Evolutionary conservation across 169 alveolate species (phyloP).

Genomic region (Blepharisma undulans): DNA sequence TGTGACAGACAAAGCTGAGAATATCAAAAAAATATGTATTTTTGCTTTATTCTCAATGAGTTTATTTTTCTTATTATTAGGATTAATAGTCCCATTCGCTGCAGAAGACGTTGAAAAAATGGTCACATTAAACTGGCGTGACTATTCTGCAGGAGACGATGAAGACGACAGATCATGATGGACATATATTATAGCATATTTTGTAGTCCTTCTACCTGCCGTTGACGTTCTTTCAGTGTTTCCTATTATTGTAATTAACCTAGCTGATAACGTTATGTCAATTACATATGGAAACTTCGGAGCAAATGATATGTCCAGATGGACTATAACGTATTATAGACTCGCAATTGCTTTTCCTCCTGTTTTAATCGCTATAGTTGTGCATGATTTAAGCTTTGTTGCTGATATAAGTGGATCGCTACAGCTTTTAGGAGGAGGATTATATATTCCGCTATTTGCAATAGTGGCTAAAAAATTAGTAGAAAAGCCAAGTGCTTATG

Average conservation of each 20-base stretch:
- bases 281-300: not conserved
- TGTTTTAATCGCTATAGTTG: not conserved
- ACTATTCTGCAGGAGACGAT: not conserved
- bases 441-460: not conserved
- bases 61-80: not conserved
- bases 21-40: not conserved
- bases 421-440: not conserved
- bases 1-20: not conserved
- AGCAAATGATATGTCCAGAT: not conserved
- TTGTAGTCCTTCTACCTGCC: constrained; percentile 1
- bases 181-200: constrained; percentile 24
- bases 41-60: not conserved
- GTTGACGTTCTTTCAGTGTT: not conserved
- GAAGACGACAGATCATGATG: not conserved
- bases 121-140: constrained; percentile 14
- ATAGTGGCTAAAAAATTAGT: not conserved
- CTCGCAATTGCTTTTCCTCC: not conserved
- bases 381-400: not conserved
- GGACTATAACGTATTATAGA: not conserved
- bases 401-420: not conserved
- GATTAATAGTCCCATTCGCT: not conserved
- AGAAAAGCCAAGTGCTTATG: not conserved
- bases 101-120: not conserved
- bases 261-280: constrained; percentile 1
- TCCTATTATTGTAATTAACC: not conserved